Base-by-base conservation (phyloP, 2,329 filamentous ascomycete genomes). In the Waltergamsia citrina region DNA sequence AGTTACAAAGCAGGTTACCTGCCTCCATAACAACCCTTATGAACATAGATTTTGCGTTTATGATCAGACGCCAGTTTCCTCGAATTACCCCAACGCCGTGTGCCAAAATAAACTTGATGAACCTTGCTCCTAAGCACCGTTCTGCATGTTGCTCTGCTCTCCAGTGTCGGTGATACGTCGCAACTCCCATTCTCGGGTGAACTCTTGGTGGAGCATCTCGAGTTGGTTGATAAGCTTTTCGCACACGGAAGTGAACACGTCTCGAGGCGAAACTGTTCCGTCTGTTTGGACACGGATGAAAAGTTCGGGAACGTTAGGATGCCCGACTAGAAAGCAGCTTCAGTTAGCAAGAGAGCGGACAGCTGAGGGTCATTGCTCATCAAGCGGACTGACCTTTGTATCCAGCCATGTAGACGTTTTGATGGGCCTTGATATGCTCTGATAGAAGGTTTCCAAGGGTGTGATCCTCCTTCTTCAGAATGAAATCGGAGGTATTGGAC, bases 401-500 rank as follows among this genome's bases (percentile, higher is more conserved):
- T 10, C 83, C 92, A 39, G 88, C 80, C 70, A 96, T 94, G 48
- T 82, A 67, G 47, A 98, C 83, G 54, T 93, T 81, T 14, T 78
- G 74, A 49, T 85, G 82, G 56, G 84, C 79, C 63, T 92, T 79
- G 37, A 98, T 81, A 49, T 90, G 85, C 50, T 85, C 80, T 31
- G 82, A 75, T 37, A 98, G 72, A 36, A 98, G 71, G 58, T 98
- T 95, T 48, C 81, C 92, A 18, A 98, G 74, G 2, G 90, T 95
- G 62, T 95, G 90, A 49, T 98, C 92, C 59, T 98, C 92, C 60
- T 95, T 96, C 62, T 86, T 85, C 62, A 98, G 79, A 38, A 85
- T 78, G 65, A 98, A 98, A 60, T 95, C 84, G 8, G 86, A 84
- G n/a, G 85, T 87, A 56, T 94, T 94, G 16, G 90, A 85, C 54